Conservation (phyloP, 345 rosid genomes). For the Hibiscus syriacus region DNA sequence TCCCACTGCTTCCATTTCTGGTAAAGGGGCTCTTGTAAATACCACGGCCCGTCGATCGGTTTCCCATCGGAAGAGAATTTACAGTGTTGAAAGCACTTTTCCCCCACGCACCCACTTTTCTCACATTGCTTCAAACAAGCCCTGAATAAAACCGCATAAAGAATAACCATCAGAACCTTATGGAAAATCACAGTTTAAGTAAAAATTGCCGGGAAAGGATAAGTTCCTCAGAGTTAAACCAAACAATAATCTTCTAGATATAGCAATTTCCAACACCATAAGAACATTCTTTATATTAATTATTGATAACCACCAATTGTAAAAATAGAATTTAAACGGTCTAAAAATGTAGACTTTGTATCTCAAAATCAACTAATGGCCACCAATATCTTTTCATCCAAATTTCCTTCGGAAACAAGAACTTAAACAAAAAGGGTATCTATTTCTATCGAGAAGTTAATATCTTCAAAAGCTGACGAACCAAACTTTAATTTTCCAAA, state of each 20-base stretch:
- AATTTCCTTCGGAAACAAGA: too few relatives aligned
- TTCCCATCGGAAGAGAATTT: slow-evolving; percentile 84
- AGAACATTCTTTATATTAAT: not conserved
- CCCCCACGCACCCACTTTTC: slow-evolving; percentile 75
- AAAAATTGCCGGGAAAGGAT: not conserved
- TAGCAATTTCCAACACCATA: not conserved
- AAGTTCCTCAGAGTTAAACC: not conserved
- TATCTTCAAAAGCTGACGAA: too few relatives aligned
- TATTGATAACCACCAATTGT: not conserved
- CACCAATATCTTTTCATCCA: too few relatives aligned
- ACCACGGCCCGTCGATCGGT: slow-evolving; percentile 71
- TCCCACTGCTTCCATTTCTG: slow-evolving; percentile 90
- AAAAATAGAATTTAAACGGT: not conserved
- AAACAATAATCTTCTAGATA: not conserved
- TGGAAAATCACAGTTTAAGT: not conserved
- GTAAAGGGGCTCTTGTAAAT: slow-evolving; percentile 84
- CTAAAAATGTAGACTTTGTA: not conserved
- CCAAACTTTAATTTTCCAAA: too few relatives aligned
- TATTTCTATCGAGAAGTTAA: too few relatives aligned
- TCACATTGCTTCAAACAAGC: slow-evolving; percentile 67
- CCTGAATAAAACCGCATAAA: slow-evolving; percentile 28
- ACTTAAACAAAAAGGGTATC: too few relatives aligned
- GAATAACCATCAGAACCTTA: not conserved
- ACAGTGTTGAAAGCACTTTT: slow-evolving; percentile 74
- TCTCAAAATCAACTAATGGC: too few relatives aligned